A percentile compares a stretch with the other conserved stretches of the same genome.
phyloP scores from a whole-genome alignment of 352 stramenopile species.

The Phytophthora palmivora region DNA sequence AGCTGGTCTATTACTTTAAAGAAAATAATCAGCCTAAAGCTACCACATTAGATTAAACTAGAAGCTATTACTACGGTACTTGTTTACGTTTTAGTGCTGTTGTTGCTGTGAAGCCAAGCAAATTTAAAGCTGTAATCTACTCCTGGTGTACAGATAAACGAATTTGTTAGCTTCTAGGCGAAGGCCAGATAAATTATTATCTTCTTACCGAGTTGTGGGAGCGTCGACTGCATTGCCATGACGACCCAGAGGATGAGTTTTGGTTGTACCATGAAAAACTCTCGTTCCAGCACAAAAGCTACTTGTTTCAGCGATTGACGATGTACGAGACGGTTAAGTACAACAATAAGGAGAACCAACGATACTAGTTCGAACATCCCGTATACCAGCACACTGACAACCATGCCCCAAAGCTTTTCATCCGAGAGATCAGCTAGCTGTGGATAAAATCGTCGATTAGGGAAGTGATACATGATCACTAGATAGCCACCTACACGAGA shows the following conservation, averaged over 20 bases:
- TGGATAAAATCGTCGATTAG: conserved; percentile 39
- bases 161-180: not conserved
- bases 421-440: conserved; percentile 24
- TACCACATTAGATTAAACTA: no score
- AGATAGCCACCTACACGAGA: conserved; percentile 30
- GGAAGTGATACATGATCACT: conserved; percentile 31
- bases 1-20: no score
- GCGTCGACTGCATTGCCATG: conserved; percentile 28
- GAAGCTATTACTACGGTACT: no score
- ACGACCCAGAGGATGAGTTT: conserved; percentile 37
- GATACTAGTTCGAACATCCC: conserved; percentile 26
- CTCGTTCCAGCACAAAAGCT: conserved; percentile 31
- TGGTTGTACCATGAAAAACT: conserved; percentile 30
- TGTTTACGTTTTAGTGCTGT: conserved; percentile 1
- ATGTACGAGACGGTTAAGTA: conserved; percentile 24
- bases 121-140: conserved; percentile 39
- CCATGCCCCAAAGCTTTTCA: conserved; percentile 13
- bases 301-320: conserved; percentile 27
- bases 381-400: conserved; percentile 22
- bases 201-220: conserved; percentile 28
- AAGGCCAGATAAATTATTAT: not conserved
- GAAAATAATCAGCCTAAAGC: no score
- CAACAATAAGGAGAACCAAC: conserved; percentile 6
- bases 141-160: conserved; percentile 5
- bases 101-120: conserved; percentile 19